Evolutionary conservation across 257 asterid genomes (phyloP).

Genomic region (Cruciata laevipes): DNA sequence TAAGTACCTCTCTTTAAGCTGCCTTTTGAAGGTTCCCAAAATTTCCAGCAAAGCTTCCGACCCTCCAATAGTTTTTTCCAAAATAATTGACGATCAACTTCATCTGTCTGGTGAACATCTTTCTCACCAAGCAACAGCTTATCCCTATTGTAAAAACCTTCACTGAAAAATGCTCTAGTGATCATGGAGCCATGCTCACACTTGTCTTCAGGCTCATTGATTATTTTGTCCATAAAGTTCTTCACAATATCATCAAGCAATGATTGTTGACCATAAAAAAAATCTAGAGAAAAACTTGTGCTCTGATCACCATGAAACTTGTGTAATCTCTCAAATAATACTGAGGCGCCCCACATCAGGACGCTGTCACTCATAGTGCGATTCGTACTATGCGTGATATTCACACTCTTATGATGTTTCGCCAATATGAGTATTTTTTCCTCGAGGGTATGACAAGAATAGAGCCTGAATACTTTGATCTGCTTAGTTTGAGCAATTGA

Average conservation of each 20-base stretch:
- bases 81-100: slow-evolving; percentile 53
- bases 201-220: slow-evolving; percentile 22
- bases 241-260: slow-evolving; percentile 41
- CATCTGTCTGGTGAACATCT: slow-evolving; percentile 35
- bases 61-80: slow-evolving; percentile 73
- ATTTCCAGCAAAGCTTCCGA: slow-evolving; percentile 57
- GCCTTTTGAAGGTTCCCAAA: slow-evolving; percentile 39
- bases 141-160: slow-evolving; percentile 37
- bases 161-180: slow-evolving; percentile 50
- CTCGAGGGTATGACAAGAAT: slow-evolving; percentile 68
- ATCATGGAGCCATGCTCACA: slow-evolving; percentile 29
- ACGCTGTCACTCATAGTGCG: slow-evolving; percentile 42
- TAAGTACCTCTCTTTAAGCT: slow-evolving; percentile 71
- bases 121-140: slow-evolving; percentile 58
- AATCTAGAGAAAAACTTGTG: slow-evolving; percentile 23
- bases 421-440: slow-evolving; percentile 64
- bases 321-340: slow-evolving; percentile 63
- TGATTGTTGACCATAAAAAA: slow-evolving; percentile 33
- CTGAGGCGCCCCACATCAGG: slow-evolving; percentile 79
- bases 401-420: slow-evolving; percentile 43
- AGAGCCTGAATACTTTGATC: slow-evolving; percentile 70
- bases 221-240: slow-evolving; percentile 51
- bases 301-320: slow-evolving; percentile 48
- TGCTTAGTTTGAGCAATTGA: slow-evolving; percentile 43
- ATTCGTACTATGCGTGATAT: slow-evolving; percentile 33